Evolutionary conservation across 2,329 filamentous ascomycete species (phyloP).

Genomic region (Fusarium anguioides): DNA sequence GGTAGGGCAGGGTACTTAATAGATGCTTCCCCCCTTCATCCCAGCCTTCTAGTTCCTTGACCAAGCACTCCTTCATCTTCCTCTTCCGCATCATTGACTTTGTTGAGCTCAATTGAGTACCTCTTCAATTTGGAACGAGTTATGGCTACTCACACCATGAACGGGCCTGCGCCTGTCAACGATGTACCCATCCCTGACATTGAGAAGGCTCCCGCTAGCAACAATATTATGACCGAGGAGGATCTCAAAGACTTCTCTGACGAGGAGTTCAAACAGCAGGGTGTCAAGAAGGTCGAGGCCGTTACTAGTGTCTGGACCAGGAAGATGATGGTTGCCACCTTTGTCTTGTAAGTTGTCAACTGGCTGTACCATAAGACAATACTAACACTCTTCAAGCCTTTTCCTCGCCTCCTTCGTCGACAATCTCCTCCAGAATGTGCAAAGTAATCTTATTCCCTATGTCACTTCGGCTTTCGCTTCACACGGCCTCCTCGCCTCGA

Average conservation of each 20-base stretch:
- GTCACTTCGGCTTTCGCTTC: slow-evolving; percentile 61
- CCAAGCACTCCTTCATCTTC: neutral
- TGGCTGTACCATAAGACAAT: neutral
- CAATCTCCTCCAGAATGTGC: slow-evolving; percentile 49
- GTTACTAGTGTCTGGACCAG: slow-evolving; percentile 54
- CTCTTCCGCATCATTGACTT: neutral
- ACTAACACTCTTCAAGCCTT: slow-evolving; percentile 41
- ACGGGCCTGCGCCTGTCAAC: slow-evolving; percentile 20
- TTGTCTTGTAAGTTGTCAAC: slow-evolving; percentile 44
- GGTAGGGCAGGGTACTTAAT: slow-evolving; percentile 17
- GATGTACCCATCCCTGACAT: slow-evolving; percentile 20
- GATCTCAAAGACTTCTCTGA: slow-evolving; percentile 6
- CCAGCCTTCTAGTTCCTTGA: neutral
- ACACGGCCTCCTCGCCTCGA: slow-evolving; percentile 64
- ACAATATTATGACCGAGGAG: slow-evolving; percentile 9
- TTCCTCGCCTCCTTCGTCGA: slow-evolving; percentile 63
- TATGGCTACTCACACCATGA: slow-evolving; percentile 17
- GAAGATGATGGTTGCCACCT: slow-evolving; percentile 47
- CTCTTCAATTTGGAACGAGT: neutral
- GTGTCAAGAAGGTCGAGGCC: slow-evolving; percentile 50
- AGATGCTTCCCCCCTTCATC: neutral
- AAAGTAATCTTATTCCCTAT: slow-evolving; percentile 56
- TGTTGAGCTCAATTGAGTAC: neutral
- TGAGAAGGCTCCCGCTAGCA: slow-evolving; percentile 17
- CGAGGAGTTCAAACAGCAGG: slow-evolving; percentile 28